Evolutionary conservation across 768 basidiomycete species (phyloP), one percentile per base, ranked within the genome.

Genomic region (Coprinopsis cinerea): DNA sequence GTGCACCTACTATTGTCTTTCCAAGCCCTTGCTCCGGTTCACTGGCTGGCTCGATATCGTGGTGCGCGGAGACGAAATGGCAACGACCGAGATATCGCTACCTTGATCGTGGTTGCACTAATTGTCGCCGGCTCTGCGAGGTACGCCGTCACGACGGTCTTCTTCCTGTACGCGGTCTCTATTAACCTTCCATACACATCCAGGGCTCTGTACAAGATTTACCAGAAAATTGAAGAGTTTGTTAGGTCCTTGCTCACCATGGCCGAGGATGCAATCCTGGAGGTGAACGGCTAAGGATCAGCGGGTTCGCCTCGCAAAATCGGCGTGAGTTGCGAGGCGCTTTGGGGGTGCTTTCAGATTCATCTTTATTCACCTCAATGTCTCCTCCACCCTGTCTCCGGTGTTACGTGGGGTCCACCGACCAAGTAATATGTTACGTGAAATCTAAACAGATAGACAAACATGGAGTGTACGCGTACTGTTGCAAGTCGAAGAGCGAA

Each of bases 181-280:
- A 1, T 13, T 28, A 11, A 15, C 23, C 30, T 14, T n/a, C 32
- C 20, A 40, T 45, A 39, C 47, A 44, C 48, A 37, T 32, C 51
- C 52, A 91, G 88, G 57, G 85, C 88, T 10, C 59, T 91, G 25
- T 78, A 75, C 59, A 76, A 84, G 54, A 83, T 90, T 2, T 91
- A 88, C 61, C 65, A 70, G 48, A 59, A 83, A 26, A 89, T 85
- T 1, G 74, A 85, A 59, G 68, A 60, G 28, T 58, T 77, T 26
- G 76, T 83, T 1, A 80, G 83, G 58, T 73, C 79, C 20, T 47
- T 85, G 18, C 69, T 91, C 27, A 69, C 80, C 7, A 78, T 83
- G 26, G 88, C 88, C 3, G 88, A 91, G 60, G 83, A 88, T 62
- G 83, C 81, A 2, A 90, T 91, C 52, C 68, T 91, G 28, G 88